Conservation (phyloP, 352 stramenopile species). For the Phytophthora megakarya region DNA sequence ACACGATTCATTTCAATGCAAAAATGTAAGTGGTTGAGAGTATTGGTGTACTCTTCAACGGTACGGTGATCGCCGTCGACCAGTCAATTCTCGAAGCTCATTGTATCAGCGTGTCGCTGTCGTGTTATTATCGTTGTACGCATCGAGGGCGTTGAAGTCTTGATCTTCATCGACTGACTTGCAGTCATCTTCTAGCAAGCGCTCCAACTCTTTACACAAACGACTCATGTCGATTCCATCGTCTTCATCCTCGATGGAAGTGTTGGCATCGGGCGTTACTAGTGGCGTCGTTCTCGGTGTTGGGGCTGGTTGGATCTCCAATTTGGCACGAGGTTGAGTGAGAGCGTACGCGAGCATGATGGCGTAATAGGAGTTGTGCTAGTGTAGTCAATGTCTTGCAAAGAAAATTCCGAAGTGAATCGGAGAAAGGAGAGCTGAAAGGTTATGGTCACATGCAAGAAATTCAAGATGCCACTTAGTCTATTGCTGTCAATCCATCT, state of each 20-base stretch:
- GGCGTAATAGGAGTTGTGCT: not conserved
- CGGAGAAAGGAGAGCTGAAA: constrained; percentile 9
- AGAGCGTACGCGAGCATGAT: constrained; percentile 29
- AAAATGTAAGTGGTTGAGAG: constrained; percentile 13
- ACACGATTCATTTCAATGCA: constrained; percentile 20
- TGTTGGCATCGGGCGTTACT: constrained; percentile 1
- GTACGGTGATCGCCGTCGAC: not conserved
- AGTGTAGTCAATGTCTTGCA: not conserved
- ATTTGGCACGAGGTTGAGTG: constrained; percentile 8
- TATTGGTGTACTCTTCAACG: not conserved
- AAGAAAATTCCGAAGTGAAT: constrained; percentile 25
- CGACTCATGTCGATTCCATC: constrained; percentile 35
- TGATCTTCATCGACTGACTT: not conserved
- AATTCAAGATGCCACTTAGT: too few species aligned
- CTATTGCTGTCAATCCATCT: too few species aligned
- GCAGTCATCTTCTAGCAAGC: constrained; percentile 30
- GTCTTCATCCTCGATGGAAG: not conserved
- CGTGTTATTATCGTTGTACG: constrained; percentile 1
- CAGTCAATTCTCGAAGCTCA: constrained; percentile 20
- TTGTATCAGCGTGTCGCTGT: constrained; percentile 1
- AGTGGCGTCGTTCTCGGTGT: constrained; percentile 1
- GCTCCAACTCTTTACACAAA: constrained; percentile 28
- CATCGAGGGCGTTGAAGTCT: constrained; percentile 6
- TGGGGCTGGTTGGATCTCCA: not conserved
- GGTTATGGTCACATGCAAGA: too few species aligned